These are phyloP conservation scores for Suillus americanus DNA, from an alignment of 768 basidiomycete genomes.

Conservation along the genomic window DNA sequence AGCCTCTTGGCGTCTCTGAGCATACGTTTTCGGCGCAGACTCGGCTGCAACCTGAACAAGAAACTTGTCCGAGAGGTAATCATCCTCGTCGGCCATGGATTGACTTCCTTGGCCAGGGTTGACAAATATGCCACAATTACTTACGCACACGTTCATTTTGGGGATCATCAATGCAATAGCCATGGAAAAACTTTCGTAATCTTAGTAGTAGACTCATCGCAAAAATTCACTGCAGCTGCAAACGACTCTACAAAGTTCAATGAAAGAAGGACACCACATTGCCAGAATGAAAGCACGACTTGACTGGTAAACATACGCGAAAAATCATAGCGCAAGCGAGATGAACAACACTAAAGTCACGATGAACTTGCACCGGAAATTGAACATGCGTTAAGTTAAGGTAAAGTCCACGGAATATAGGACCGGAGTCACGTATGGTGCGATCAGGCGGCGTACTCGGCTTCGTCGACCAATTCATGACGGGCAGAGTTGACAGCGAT, in stretches of 20 bases:
- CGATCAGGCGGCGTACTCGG: conserved; percentile 31
- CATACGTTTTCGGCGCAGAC: conserved; percentile 60
- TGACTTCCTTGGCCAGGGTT: neutral
- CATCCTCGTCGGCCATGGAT: conserved; percentile 74
- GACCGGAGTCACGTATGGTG: conserved; percentile 14
- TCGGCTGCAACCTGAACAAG: conserved; percentile 41
- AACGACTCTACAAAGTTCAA: conserved; percentile 31
- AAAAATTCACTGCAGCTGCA: conserved; percentile 22
- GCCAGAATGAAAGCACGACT: conserved; percentile 26
- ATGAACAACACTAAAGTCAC: conserved; percentile 35
- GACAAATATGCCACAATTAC: conserved; percentile 21
- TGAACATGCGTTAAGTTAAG: conserved; percentile 26
- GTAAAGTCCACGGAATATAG: conserved; percentile 27
- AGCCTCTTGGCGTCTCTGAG: conserved; percentile 68
- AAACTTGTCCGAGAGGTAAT: conserved; percentile 90
- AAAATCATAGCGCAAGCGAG: conserved; percentile 32
- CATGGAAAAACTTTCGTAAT: conserved; percentile 27
- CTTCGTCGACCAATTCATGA: conserved; percentile 44
- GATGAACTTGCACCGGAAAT: conserved; percentile 22
- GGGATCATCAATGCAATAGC: conserved; percentile 17
- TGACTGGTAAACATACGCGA: conserved; percentile 35
- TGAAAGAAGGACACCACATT: conserved; percentile 45
- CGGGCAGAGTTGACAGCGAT: conserved; percentile 86
- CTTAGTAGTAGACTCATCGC: conserved; percentile 26
- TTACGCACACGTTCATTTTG: neutral